A percentile compares a stretch with the other conserved stretches of the same genome.
Evolutionary conservation across 495 filamentous ascomycete species (phyloP).

Genomic region (Talaromyces trachyspermus): DNA sequence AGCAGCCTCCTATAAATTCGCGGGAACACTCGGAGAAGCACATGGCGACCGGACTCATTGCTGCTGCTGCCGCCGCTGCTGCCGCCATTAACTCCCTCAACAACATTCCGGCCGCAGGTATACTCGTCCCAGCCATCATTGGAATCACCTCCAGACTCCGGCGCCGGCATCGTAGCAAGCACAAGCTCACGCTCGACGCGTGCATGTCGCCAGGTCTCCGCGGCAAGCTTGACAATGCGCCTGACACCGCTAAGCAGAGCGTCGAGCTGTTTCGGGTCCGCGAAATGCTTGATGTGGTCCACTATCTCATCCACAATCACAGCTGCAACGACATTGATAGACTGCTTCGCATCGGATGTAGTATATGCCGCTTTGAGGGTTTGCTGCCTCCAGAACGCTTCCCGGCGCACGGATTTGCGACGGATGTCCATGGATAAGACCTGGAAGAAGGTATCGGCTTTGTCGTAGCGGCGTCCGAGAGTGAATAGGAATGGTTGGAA

Average conservation of each 20-base stretch:
- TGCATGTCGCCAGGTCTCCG: slow-evolving; percentile 58
- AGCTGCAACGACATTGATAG: slow-evolving; percentile 51
- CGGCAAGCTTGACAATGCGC: slow-evolving; percentile 55
- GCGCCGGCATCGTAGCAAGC: slow-evolving; percentile 43
- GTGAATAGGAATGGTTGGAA: slow-evolving; percentile 61
- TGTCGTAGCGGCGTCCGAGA: slow-evolving; percentile 52
- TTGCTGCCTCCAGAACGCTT: slow-evolving; percentile 58
- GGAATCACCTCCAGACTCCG: slow-evolving; percentile 30
- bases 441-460: slow-evolving; percentile 55
- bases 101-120: slow-evolving; percentile 17
- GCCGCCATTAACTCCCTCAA: no score
- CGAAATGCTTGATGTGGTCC: slow-evolving; percentile 50
- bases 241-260: slow-evolving; percentile 42
- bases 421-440: slow-evolving; percentile 56
- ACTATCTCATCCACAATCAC: slow-evolving; percentile 57
- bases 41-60: slow-evolving; percentile 27
- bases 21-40: slow-evolving; percentile 49
- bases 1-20: slow-evolving; percentile 48
- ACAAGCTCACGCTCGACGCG: slow-evolving; percentile 57
- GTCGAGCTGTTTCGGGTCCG: slow-evolving; percentile 48
- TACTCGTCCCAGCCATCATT: slow-evolving; percentile 45
- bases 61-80: no score
- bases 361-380: slow-evolving; percentile 60
- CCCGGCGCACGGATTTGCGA: slow-evolving; percentile 52
- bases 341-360: slow-evolving; percentile 52